phyloP scores from a whole-genome alignment of 345 rosid species.

The Eucalyptus cloeziana region DNA sequence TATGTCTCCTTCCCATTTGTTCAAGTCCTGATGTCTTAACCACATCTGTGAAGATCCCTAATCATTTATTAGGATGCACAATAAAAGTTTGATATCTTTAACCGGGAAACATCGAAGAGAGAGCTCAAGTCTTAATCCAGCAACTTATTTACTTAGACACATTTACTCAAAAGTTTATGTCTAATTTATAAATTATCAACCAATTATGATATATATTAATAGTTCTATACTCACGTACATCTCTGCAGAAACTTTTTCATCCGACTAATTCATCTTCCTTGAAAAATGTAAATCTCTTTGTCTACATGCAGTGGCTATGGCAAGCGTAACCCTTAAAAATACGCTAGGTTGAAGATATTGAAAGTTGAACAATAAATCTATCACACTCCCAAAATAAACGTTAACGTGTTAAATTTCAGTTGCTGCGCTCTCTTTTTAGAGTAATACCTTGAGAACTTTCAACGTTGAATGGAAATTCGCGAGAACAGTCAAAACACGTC shows the following conservation, averaged over 20 bases:
- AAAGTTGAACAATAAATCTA: not conserved
- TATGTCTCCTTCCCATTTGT: not conserved
- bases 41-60: too few relatives aligned
- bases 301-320: not conserved
- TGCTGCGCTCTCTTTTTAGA: accelerated
- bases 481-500: not conserved
- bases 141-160: too few relatives aligned
- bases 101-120: accelerated
- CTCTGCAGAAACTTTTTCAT: not conserved
- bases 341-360: not conserved
- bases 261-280: not conserved
- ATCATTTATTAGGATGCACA: too few relatives aligned
- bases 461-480: not conserved
- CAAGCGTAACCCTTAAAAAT: not conserved
- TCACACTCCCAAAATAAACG: not conserved
- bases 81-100: too few relatives aligned
- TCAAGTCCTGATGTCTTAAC: not conserved
- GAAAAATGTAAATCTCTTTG: not conserved
- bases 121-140: too few relatives aligned
- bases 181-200: too few relatives aligned
- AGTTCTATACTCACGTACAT: not conserved
- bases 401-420: not conserved
- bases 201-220: too few relatives aligned
- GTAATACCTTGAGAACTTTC: not conserved
- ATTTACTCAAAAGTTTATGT: too few relatives aligned